Conservation (phyloP, 371 early-diverging fungal genomes). For the Nosema muscidifuracis region DNA sequence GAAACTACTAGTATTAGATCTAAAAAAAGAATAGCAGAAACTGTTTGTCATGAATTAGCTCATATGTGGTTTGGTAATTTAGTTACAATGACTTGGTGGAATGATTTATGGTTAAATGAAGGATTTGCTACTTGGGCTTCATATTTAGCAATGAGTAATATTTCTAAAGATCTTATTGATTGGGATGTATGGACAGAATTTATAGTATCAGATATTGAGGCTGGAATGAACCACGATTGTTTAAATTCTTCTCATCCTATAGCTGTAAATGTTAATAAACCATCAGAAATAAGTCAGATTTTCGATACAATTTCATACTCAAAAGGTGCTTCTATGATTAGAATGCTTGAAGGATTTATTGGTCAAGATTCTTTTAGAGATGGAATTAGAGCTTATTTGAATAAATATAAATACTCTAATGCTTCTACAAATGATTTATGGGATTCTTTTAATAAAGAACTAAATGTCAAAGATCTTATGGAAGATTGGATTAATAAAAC, state of each 20-base stretch:
- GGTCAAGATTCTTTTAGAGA: slow-evolving; percentile 66
- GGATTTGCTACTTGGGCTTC: slow-evolving; percentile 89
- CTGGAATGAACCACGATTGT: slow-evolving; percentile 70
- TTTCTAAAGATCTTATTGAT: slow-evolving; percentile 65
- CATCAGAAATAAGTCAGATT: slow-evolving; percentile 71
- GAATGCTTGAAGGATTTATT: slow-evolving; percentile 76
- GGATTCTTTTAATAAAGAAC: slow-evolving; percentile 66
- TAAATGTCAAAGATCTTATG: slow-evolving; percentile 73
- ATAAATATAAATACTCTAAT: slow-evolving; percentile 71
- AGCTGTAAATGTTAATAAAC: slow-evolving; percentile 72
- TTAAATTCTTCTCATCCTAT: slow-evolving; percentile 80
- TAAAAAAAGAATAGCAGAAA: slow-evolving; percentile 72
- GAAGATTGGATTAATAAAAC: slow-evolving; percentile 72
- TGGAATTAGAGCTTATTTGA: slow-evolving; percentile 72
- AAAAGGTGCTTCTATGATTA: slow-evolving; percentile 80
- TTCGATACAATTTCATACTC: slow-evolving; percentile 72
- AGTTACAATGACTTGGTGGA: slow-evolving; percentile 79
- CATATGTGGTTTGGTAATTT: slow-evolving; percentile 93
- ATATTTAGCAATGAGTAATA: slow-evolving; percentile 69
- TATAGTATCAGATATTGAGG: slow-evolving; percentile 67
- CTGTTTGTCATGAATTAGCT: slow-evolving; percentile 81
- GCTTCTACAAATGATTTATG: slow-evolving; percentile 77
- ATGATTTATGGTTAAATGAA: slow-evolving; percentile 86
- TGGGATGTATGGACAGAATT: slow-evolving; percentile 65
- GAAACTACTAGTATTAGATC: slow-evolving; percentile 65